Base-by-base conservation (phyloP, 2,329 filamentous ascomycete species). In the Cladophialophora exuberans region DNA sequence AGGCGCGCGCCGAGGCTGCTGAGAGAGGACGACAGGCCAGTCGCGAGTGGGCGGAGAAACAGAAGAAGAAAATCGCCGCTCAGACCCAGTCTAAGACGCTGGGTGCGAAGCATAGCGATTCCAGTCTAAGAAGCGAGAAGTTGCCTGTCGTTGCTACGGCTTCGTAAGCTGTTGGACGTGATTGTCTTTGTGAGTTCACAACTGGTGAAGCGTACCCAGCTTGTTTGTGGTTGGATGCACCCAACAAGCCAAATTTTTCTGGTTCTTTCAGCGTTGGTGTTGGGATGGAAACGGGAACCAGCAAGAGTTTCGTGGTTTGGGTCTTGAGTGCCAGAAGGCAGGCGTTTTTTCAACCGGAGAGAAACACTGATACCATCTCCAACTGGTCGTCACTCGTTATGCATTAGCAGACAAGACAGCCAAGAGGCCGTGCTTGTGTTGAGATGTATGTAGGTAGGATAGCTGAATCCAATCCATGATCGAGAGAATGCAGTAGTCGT, bases 31-130 rank as follows among this genome's bases (percentile, higher is more conserved):
- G 69, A 57, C 54, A 64, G 25, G 68, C 69, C 9, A 70, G 69
- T 51, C 64, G 67, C 22, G 68, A 69, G 53, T 71, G 69, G 69
- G 69, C 69, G 17, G 68, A 70, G 56, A 67, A 63, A 54, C 63
- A 70, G 61, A 66, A 64, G 55, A 64, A 55, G 51, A 62, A 56
- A 31, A 48, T 61, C 50, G 54, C 57, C 3, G 15, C 36, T 31
- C 57, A 58, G 17, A 48, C 46, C n/a, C 50, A 47, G 15, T 50
- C 49, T 28, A 60, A 52, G 38, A 22, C 48, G 7, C 33, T 49
- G 35, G 31, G 33, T 18, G 23, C 33, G 11, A 39, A 23, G 35
- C 22, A 36, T n/a, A 38, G 20, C 22, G 46, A 26, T n/a, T n/a
- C n/a, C n/a, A n/a, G n/a, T n/a, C n/a, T n/a, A n/a, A n/a, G 38